Percentiles rank a stretch among this genome's conserved stretches.
Evolutionary conservation across 371 early-diverging fungal species (phyloP).

Genomic region (Syncephalastrum sp.): DNA sequence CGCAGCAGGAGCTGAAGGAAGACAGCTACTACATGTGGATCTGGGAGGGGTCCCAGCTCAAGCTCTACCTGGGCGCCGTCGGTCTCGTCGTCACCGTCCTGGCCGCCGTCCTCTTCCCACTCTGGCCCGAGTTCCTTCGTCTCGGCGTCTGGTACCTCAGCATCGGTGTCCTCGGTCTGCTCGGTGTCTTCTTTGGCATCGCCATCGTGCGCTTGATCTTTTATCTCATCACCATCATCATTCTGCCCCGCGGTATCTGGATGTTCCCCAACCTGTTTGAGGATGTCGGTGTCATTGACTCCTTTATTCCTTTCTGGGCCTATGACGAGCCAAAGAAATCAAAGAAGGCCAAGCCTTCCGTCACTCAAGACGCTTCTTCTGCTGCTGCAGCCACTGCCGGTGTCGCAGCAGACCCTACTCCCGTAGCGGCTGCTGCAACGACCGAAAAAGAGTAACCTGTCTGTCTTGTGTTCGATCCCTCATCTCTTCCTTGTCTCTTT

Average conservation of each 20-base stretch:
- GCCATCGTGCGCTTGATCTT: slow-evolving; percentile 90
- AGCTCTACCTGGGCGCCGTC: slow-evolving; percentile 73
- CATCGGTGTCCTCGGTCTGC: slow-evolving; percentile 80
- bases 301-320: slow-evolving; percentile 95
- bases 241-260: slow-evolving; percentile 93
- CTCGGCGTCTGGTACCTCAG: slow-evolving; percentile 91
- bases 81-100: slow-evolving; percentile 78
- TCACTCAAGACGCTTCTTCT: background rate
- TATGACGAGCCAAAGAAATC: slow-evolving; percentile 76
- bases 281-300: slow-evolving; percentile 97
- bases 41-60: slow-evolving; percentile 86
- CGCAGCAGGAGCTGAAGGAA: slow-evolving; percentile 72
- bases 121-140: slow-evolving; percentile 92
- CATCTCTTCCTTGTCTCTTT: too few relatives aligned
- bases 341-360: slow-evolving; percentile 7
- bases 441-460: background rate
- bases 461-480: too few relatives aligned
- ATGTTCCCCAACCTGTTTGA: slow-evolving; percentile 99
- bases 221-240: slow-evolving; percentile 77
- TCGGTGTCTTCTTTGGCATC: slow-evolving; percentile 90
- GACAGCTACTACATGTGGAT: slow-evolving; percentile 95
- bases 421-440: slow-evolving; percentile 5
- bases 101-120: slow-evolving; percentile 96
- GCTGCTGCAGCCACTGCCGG: background rate
- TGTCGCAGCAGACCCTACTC: too few relatives aligned